Base-by-base conservation (phyloP, 108 stramenopile genomes). In the Cyclotella cryptica region DNA sequence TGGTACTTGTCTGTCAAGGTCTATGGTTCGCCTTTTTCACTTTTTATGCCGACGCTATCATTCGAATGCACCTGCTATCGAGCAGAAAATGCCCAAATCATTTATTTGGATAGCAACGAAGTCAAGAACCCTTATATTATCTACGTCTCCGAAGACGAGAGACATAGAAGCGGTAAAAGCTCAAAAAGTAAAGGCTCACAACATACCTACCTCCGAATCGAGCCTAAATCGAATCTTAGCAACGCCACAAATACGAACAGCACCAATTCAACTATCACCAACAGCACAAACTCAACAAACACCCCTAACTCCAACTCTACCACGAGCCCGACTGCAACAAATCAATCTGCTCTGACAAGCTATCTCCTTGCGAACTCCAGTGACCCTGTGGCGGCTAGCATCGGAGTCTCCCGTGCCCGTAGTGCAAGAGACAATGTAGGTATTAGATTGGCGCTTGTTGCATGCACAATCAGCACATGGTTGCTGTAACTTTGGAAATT, bases 51-150 rank as follows among this genome's bases (percentile, higher is more conserved):
- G n/a, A n/a, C n/a, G n/a, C n/a, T n/a, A n/a, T n/a, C n/a, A n/a
- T 53, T n/a, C 11, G 7, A 53, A 53, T 6, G 15, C 18, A 7
- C 6, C 6, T n/a, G n/a, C 18, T 14, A 6, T 19, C 19, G 52
- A 19, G 19, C 52, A 53, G 52, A n/a, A 53, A 53, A 53, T 53
- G 19, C 6, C 52, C 14, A 53, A 19, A 53, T 53, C 52, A 53
- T n/a, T 53, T 53, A 53, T 19, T 53, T 53, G 18, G 52, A 18
- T 53, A 6, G 18, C 6, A 53, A 53, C 52, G n/a, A 12, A 53
- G 15, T 18, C 18, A 19, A 53, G 19, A 19, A 12, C 7, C 18
- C 15, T 19, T 7, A 53, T 19, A 53, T 53, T 53, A 6, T 18
- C 7, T 53, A 12, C 52, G 19, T 53, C 18, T 19, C n/a, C 6